These are phyloP conservation scores for Dimargaris cristalligena DNA, from an alignment of 192 early-diverging fungal genomes.

Conservation along the genomic window DNA sequence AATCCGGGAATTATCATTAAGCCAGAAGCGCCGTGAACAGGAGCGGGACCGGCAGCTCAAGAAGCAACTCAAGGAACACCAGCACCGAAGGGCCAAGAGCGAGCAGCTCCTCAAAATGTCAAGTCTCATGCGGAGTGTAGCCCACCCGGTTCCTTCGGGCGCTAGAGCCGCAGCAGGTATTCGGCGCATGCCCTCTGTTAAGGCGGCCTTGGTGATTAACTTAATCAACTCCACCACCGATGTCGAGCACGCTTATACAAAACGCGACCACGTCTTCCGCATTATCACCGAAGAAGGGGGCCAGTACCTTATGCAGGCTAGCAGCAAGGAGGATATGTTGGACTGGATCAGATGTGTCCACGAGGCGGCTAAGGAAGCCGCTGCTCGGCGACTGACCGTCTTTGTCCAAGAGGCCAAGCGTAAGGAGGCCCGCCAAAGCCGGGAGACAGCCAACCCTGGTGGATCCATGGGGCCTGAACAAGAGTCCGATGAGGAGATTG, in stretches of 20 bases:
- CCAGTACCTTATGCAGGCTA: slow-evolving; percentile 53
- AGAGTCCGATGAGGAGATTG: background rate
- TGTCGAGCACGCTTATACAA: slow-evolving; percentile 41
- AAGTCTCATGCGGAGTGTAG: slow-evolving; percentile 29
- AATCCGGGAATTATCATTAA: slow-evolving; percentile 33
- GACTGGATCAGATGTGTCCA: slow-evolving; percentile 52
- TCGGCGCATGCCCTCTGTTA: slow-evolving; percentile 28
- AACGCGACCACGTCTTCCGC: slow-evolving; percentile 59
- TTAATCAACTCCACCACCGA: slow-evolving; percentile 58
- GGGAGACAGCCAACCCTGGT: too few species aligned
- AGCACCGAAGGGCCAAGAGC: slow-evolving; percentile 33
- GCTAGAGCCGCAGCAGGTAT: too few species aligned
- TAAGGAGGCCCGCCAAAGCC: background rate
- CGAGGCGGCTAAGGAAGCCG: slow-evolving; percentile 49
- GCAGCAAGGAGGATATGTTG: slow-evolving; percentile 47
- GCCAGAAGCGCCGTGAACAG: slow-evolving; percentile 25
- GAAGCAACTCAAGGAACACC: slow-evolving; percentile 32
- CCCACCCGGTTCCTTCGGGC: slow-evolving; percentile 16
- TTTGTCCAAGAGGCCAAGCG: slow-evolving; percentile 40
- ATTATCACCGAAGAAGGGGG: slow-evolving; percentile 66
- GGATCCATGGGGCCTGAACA: too few species aligned
- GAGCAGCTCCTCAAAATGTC: slow-evolving; percentile 35
- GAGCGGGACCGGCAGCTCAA: slow-evolving; percentile 32
- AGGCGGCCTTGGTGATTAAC: slow-evolving; percentile 55
- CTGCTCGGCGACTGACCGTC: slow-evolving; percentile 47